A percentile compares a stretch with the other conserved stretches of the same genome.
phyloP scores from a whole-genome alignment of 495 filamentous ascomycete genomes.

The Aspergillus cavernicola region DNA sequence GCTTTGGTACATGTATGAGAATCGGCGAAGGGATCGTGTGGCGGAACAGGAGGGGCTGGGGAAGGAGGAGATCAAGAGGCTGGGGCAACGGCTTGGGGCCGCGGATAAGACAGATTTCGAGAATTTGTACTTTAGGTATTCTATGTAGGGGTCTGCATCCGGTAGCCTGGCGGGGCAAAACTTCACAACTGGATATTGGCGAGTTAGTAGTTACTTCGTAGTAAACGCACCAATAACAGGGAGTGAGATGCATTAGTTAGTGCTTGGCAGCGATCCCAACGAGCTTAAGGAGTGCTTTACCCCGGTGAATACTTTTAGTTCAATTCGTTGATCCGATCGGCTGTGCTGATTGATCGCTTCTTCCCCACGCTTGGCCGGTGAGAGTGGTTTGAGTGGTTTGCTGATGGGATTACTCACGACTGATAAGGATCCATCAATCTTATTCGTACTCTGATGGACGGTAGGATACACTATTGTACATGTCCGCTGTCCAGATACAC shows the following conservation, averaged over 20 bases:
- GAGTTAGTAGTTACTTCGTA: no score
- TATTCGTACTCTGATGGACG: no score
- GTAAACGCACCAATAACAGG: no score
- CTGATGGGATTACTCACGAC: slow-evolving; percentile 3
- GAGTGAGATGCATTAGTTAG: slow-evolving; percentile 10
- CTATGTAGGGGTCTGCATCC: no score
- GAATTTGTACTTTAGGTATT: not conserved
- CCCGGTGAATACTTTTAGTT: not conserved
- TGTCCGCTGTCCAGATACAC: no score
- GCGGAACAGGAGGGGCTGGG: not conserved
- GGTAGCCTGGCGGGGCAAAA: not conserved
- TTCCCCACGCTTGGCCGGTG: slow-evolving; percentile 1
- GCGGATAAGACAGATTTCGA: not conserved
- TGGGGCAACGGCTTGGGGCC: not conserved
- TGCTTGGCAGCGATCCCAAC: slow-evolving; percentile 13
- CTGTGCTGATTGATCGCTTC: not conserved
- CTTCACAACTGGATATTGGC: no score
- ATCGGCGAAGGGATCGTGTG: not conserved
- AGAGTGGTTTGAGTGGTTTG: not conserved
- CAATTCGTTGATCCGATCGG: no score
- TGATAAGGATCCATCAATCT: not conserved
- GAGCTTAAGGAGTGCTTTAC: not conserved
- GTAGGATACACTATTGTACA: no score
- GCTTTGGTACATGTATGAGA: not conserved
- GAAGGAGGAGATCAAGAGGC: not conserved